Evolutionary conservation across 169 alveolate genomes (phyloP), one percentile per base, ranked within the genome.

Genomic region (Plasmodium berghei): DNA sequence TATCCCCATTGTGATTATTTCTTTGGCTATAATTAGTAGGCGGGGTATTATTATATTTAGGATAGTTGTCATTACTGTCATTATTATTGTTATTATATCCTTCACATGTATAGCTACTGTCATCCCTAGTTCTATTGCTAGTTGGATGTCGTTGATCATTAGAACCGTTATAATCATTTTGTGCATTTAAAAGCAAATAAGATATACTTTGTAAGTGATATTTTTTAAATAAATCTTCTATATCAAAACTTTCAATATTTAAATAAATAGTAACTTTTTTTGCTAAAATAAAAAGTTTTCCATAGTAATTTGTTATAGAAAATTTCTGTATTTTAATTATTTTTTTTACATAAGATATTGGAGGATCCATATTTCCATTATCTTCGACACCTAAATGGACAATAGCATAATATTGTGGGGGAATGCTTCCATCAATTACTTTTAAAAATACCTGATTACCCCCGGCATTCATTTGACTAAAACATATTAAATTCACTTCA

Each of bases 381-480:
- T 75, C 77, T 5, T 75, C 89, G 1, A n/a, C 16, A 14, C 89
- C 89, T 70, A 75, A 67, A 22, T 75, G 80, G 8, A 83, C 63
- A 67, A 83, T 67, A 46, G 86, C 90, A 69, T 67, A 83, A 59
- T 83, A 83, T 40, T 83, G 72, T 9, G 90, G 80, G 0, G 90
- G 90, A 1, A 83, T 61, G 3, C 86, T 63, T 8, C 90, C 90
- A 83, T 83, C 90, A 14, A 83, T 66, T 8, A 83, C 90, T 83
- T 83, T 83, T 67, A 83, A 67, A 67, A 83, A 83, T 28, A 55
- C 24, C 16, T 69, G 90, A 66, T 54, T 83, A 14, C 86, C 80
- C 55, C 86, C 80, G 18, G 80, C 90, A 83, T 69, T 83, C 90
- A 67, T 83, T 24, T 83, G 90, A 46, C 90, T 83, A 71, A 83